These are phyloP conservation scores for Clohesyomyces aquaticus DNA, from an alignment of 495 filamentous ascomycete genomes.

Conservation along the genomic window DNA sequence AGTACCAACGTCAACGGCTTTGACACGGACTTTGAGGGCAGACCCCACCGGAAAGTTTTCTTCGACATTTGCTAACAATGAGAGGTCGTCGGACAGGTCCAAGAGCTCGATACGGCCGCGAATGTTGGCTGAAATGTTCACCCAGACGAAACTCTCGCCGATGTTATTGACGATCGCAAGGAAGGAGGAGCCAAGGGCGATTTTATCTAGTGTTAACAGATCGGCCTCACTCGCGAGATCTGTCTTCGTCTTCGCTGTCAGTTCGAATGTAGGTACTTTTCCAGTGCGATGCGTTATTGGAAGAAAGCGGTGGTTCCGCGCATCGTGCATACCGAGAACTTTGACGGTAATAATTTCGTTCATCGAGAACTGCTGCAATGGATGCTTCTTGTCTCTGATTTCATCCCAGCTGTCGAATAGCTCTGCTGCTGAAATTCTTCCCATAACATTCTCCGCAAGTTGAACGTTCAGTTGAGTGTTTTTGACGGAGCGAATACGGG, in stretches of 20 bases:
- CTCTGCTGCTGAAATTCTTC: constrained; percentile 87
- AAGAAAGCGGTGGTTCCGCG: constrained; percentile 85
- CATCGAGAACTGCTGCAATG: constrained; percentile 69
- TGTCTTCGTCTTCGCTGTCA: constrained; percentile 75
- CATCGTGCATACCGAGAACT: constrained; percentile 86
- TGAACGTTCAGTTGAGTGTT: constrained; percentile 89
- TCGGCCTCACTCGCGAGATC: constrained; percentile 58
- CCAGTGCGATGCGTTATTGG: constrained; percentile 82
- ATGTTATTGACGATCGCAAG: constrained; percentile 90
- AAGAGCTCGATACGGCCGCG: constrained; percentile 78
- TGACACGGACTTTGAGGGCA: constrained; percentile 76
- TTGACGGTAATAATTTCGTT: constrained; percentile 73
- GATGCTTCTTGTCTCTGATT: constrained; percentile 78
- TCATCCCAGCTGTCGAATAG: constrained; percentile 85
- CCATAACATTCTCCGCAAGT: constrained; percentile 86
- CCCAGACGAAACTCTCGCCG: constrained; percentile 75
- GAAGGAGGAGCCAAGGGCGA: constrained; percentile 69
- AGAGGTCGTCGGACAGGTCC: constrained; percentile 84
- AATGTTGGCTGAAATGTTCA: constrained; percentile 87
- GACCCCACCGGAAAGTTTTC: constrained; percentile 87
- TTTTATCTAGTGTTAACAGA: constrained; percentile 70
- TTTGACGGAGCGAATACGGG: constrained; percentile 76
- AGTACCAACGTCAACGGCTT: constrained; percentile 70
- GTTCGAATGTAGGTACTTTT: constrained; percentile 79
- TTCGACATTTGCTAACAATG: constrained; percentile 71